Base-by-base conservation (phyloP, 805 yeast genomes). In the Blastobotrys mokoenaii region DNA sequence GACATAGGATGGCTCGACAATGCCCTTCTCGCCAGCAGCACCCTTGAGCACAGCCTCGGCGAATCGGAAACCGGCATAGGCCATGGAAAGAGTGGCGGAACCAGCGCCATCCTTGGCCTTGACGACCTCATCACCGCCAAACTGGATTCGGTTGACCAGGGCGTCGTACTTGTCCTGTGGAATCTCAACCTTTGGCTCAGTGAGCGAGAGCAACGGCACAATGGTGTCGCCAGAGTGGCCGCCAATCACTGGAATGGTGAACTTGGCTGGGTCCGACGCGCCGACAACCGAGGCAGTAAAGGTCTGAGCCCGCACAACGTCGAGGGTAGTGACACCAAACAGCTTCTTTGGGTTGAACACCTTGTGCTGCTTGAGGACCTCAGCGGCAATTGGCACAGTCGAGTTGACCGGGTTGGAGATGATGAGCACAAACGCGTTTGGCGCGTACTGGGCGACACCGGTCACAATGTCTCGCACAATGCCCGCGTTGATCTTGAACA, bases 151-250 rank as follows among this genome's bases (percentile, higher is more conserved):
- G 74, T 86, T 74, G 58, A 87, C 77, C 56, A 89, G 76, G 50
- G 76, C 76, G 58, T 77, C 78, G 45, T 59, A 56, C 33, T 52
- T 52, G 57, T 61, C 63, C 59, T 61, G 45, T 63, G 69, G 59
- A 58, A 59, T 56, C 61, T 60, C 47, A 59, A 67, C 50, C 45
- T 51, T 44, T 43, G 71, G 70, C 40, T 51, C 41, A 39, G 61
- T 54, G 47, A 55, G 58, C 20, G 88, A 75, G 63, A 82, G 77
- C 54, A 88, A 72, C 45, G 97, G 97, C 36, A 88, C 93, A 61
- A 88, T 88, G 41, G 96, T 88, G 62, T 83, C 90, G 53, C 96
- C 96, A 29, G 95, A 85, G 72, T 88, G 97, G 44, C 97, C 97
- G 51, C 96, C 97, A 55, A 88, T 71, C 44, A 89, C 96, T 16